Percentiles rank a stretch among this genome's conserved stretches.
phyloP scores from a whole-genome alignment of 2,329 filamentous ascomycete genomes.

The Raffaelea arxii region DNA sequence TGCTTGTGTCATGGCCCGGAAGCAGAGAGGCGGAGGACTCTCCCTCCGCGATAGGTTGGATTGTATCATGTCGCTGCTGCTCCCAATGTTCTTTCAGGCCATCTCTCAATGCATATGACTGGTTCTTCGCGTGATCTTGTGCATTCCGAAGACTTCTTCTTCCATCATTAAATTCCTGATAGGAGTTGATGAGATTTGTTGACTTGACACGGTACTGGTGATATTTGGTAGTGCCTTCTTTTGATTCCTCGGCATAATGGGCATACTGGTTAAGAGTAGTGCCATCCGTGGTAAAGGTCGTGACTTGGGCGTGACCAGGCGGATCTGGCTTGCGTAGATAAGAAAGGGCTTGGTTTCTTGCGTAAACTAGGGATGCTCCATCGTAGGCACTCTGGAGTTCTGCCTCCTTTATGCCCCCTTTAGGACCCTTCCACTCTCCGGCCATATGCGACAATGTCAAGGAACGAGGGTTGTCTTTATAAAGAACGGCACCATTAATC shows the following conservation, averaged over 20 bases:
- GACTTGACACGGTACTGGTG: slow-evolving; percentile 14
- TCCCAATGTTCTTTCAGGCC: slow-evolving; percentile 1
- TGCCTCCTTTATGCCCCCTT: no score
- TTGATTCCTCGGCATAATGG: slow-evolving; percentile 14
- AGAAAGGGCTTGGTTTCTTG: no score
- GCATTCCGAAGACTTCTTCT: slow-evolving; percentile 5
- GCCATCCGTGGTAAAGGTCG: slow-evolving; percentile 19
- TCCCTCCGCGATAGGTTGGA: no score
- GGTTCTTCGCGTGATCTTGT: slow-evolving; percentile 5
- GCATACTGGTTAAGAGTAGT: slow-evolving; percentile 15
- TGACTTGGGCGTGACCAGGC: slow-evolving; percentile 14
- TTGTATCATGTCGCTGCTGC: no score
- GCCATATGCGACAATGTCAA: slow-evolving; percentile 18
- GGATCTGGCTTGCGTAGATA: slow-evolving; percentile 12
- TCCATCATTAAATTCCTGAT: slow-evolving; percentile 1
- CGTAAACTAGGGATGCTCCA: slow-evolving; percentile 19
- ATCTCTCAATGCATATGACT: slow-evolving; percentile 7
- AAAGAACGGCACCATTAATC: slow-evolving; percentile 11
- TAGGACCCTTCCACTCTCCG: no score
- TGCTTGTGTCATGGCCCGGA: no score
- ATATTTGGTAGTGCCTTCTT: slow-evolving; percentile 6
- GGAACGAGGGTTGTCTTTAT: slow-evolving; percentile 11
- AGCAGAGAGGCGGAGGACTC: no score
- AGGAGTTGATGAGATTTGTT: slow-evolving; percentile 5
- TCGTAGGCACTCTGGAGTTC: slow-evolving; percentile 14